These are phyloP conservation scores for Ramalina peruviana DNA, from an alignment of 495 filamentous ascomycete species.

Conservation along the genomic window DNA sequence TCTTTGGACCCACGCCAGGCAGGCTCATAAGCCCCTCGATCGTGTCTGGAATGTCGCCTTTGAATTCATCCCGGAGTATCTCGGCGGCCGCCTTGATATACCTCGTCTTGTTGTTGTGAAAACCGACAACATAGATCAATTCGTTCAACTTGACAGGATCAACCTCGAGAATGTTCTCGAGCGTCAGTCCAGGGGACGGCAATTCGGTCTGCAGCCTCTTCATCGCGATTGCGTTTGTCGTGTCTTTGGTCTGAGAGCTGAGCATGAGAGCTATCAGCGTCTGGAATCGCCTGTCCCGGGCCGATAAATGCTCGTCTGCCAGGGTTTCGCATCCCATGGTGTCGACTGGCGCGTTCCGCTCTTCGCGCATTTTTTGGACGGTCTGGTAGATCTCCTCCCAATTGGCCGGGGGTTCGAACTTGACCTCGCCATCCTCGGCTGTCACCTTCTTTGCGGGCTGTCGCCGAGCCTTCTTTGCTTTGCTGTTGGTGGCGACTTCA, in stretches of 20 bases:
- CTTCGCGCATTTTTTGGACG: slow-evolving; percentile 65
- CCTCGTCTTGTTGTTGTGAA: slow-evolving; percentile 91
- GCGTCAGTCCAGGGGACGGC: slow-evolving; percentile 43
- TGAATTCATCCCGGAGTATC: slow-evolving; percentile 54
- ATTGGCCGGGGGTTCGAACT: slow-evolving; percentile 53
- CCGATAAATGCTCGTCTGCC: slow-evolving; percentile 35
- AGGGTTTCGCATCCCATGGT: slow-evolving; percentile 94
- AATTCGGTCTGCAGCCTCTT: slow-evolving; percentile 60
- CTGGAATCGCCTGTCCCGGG: slow-evolving; percentile 69
- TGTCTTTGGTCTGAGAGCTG: slow-evolving; percentile 93
- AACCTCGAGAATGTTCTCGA: slow-evolving; percentile 67
- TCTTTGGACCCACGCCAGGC: slow-evolving; percentile 92
- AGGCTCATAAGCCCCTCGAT: slow-evolving; percentile 64
- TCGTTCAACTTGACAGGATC: slow-evolving; percentile 56
- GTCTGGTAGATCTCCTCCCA: slow-evolving; percentile 76
- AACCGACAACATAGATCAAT: slow-evolving; percentile 74
- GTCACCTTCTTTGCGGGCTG: slow-evolving; percentile 53
- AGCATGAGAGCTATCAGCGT: slow-evolving; percentile 90
- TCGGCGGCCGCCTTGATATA: slow-evolving; percentile 70
- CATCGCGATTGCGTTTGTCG: slow-evolving; percentile 80
- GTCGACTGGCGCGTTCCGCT: slow-evolving; percentile 77
- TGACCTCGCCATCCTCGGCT: slow-evolving; percentile 37
- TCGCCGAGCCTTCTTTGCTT: slow-evolving; percentile 32
- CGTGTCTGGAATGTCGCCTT: slow-evolving; percentile 71
- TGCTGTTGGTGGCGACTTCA: slow-evolving; percentile 18